Base-by-base conservation (phyloP, 2,329 filamentous ascomycete species). In the Apiospora aurea region DNA sequence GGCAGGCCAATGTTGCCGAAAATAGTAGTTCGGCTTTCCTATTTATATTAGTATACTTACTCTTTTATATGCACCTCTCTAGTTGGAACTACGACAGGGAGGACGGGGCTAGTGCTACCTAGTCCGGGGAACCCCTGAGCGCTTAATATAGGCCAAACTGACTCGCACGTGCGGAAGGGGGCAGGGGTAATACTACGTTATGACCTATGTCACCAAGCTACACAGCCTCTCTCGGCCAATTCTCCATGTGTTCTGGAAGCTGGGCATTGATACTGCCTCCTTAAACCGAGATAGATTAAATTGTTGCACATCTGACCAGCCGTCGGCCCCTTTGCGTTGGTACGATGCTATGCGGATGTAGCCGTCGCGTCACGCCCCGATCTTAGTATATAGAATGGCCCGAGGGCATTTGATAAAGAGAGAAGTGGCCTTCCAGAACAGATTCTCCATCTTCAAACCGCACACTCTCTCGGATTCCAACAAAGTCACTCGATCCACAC, bases 141-240 rank as follows among this genome's bases (percentile, higher is more conserved):
- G 34, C 57, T 41, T 41, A 64, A 64, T 64, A 64, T 64, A 64
- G 57, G 4, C 34, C 57, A 38, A n/a, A 64, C 57, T 64, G 57
- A 64, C 57, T 64, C 57, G 57, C 18, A 21, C 34, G 16, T 41
- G 14, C 21, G 57, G 21, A 41, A 64, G 34, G 34, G 29, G 34
- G 29, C 29, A 49, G 34, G 57, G 34, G 18, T n/a, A 21, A 4
- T n/a, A n/a, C n/a, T 5, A 14, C 53, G 53, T 16, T 2, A 61
- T 34, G 53, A 7, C 4, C 53, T 18, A 38, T 61, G 29, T 14
- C 29, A n/a, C 46, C 46, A 8, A 61, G 7, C 1, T n/a, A 61
- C 18, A n/a, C 29, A n/a, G 47, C 47, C 47, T 21, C 47, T 51
- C 2, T 2, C n/a, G 24, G 24, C n/a, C n/a, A 29, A 29, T 10